Base-by-base conservation (phyloP, 257 asterid genomes). In the Rhazya stricta region DNA sequence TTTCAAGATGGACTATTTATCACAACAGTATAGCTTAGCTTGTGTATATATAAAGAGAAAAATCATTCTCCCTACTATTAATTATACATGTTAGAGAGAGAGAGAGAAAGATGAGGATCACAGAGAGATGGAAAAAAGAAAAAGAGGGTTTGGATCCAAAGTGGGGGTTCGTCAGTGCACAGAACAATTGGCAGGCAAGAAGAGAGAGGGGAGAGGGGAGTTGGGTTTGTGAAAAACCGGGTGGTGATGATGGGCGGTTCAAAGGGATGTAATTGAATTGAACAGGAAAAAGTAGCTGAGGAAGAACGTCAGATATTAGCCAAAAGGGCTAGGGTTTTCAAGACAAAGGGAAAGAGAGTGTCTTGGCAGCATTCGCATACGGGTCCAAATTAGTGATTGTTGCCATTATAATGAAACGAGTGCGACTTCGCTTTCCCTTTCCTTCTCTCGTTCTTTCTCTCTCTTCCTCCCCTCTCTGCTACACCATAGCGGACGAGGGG, bases 401-500 rank as follows among this genome's bases (percentile, higher is more conserved):
- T 60, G 68, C 76, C 58, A 69, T 70, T 32, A 74, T 46, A 42
- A 74, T 74, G 67, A 62, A 72, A 39, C 42, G 58, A 69, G 50
- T 63, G 76, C 63, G 83, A 50, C 76, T 79, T 39, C 58, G 65
- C 27, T 68, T 54, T 56, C 15, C 32, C 37, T 6, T 15, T 18
- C 53, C 77, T 39, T 1, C 13, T 36, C 39, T 37, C 1, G 6
- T n/a, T 6, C 4, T 6, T 23, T 23, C 0, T 32, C 36, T 42
- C 34, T 74, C 23, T 53, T n/a, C n/a, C n/a, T n/a, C n/a, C n/a
- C n/a, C 60, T 56, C 75, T 43, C 70, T 21, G 71, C 65, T 54
- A n/a, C 73, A 68, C 79, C 69, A 29, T 71, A 75, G 77, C 80
- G 83, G 80, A 79, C 69, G 74, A 71, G 76, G 73, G 70, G 83